A percentile compares a stretch with the other conserved stretches of the same genome.
These are phyloP conservation scores for Fusarium tanahbumbuense DNA, from an alignment of 2,329 filamentous ascomycete genomes.

Conservation along the genomic window DNA sequence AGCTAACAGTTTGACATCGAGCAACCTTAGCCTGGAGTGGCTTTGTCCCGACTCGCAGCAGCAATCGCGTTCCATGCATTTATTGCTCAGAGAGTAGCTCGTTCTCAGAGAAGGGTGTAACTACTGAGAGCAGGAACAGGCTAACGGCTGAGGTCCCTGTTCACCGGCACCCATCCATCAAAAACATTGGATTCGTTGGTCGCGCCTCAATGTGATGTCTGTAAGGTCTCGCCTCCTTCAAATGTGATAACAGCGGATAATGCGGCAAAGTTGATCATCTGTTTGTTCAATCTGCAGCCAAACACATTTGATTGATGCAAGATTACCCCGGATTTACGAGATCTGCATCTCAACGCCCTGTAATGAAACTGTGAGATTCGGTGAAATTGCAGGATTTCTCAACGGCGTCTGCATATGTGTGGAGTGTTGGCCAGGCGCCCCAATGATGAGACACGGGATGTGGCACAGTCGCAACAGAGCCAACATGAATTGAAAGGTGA, in stretches of 20 bases:
- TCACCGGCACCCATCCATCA: accelerated
- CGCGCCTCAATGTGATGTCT: background rate
- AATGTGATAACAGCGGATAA: background rate
- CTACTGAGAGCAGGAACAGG: background rate
- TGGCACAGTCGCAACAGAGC: background rate
- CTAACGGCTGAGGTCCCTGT: background rate
- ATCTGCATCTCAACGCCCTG: background rate
- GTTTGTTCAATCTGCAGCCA: too few species aligned
- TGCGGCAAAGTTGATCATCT: background rate
- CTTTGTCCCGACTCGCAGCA: accelerated
- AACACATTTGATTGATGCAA: background rate
- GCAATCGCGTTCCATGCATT: background rate
- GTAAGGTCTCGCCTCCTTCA: background rate
- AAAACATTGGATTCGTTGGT: background rate
- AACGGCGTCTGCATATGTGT: background rate
- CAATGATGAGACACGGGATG: background rate
- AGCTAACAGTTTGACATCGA: background rate
- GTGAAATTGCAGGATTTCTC: background rate
- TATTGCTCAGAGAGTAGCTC: background rate
- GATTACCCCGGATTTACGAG: background rate
- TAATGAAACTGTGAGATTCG: background rate
- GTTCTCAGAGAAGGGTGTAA: accelerated
- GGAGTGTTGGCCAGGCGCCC: background rate
- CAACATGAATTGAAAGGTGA: background rate
- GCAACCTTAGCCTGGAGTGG: background rate